Evolutionary conservation across 2,329 filamentous ascomycete genomes (phyloP).

Genomic region (Coniochaeta sp.): DNA sequence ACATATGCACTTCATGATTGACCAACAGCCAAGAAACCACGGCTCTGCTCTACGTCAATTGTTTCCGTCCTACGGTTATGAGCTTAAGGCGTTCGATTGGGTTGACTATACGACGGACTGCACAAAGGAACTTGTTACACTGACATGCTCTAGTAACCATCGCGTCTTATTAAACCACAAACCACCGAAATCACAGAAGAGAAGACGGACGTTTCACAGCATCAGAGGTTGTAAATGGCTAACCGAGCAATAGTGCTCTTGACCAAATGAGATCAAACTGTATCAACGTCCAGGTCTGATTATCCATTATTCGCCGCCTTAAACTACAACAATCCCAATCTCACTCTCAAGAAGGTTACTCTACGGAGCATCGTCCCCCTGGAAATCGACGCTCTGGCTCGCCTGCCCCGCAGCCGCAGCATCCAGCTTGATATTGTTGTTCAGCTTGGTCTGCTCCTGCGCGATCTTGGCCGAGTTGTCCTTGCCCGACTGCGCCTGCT

Average conservation of each 20-base stretch:
- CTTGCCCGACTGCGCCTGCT: slow-evolving; percentile 38
- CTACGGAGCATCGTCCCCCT: slow-evolving; percentile 11
- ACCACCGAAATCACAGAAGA: not conserved
- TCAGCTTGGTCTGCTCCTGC: slow-evolving; percentile 41
- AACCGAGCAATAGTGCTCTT: not conserved
- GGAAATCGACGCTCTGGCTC: slow-evolving; percentile 28
- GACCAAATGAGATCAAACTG: not conserved
- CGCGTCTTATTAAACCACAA: not conserved
- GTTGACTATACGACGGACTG: not conserved
- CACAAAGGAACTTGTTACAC: not conserved
- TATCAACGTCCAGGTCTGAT: not conserved
- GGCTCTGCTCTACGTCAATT: not conserved
- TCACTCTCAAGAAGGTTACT: not conserved
- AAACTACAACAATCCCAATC: not conserved
- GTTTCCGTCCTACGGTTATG: not conserved
- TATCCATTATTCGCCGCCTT: not conserved
- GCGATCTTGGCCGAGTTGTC: slow-evolving; percentile 35
- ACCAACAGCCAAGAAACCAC: not conserved
- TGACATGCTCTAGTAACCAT: not conserved
- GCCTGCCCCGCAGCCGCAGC: slow-evolving; percentile 22
- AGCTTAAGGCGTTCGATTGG: not conserved
- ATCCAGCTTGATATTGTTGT: slow-evolving; percentile 40
- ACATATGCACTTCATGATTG: not conserved
- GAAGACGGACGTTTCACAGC: not conserved
- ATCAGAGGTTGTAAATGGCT: not conserved